Base-by-base conservation (phyloP, 352 stramenopile species). In the Phytophthora citrophthora region DNA sequence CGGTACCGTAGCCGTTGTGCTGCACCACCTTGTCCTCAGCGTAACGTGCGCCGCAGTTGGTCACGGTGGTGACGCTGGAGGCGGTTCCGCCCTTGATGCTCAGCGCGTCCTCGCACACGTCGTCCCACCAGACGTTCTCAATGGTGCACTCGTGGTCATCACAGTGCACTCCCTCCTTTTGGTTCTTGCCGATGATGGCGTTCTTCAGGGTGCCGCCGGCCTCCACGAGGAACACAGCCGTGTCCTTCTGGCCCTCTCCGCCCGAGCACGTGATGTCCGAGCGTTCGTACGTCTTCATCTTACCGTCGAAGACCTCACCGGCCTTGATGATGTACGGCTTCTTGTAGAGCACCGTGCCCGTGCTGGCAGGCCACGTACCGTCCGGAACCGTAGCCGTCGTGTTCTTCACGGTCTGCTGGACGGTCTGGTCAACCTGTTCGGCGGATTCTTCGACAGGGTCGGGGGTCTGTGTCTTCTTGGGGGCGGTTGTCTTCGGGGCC, bases 11-110 rank as follows among this genome's bases (percentile, higher is more conserved):
- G 34, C 34, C 34, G 34, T 41, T 57, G 51, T 58, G 51, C 51
- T 59, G 52, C 39, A 75, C 53, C 50, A 65, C 54, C 62, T 84
- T 84, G 72, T 83, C 74, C 29, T 71, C 61, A 26, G 70, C 74
- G 36, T 69, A 61, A 16, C 67, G 63, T 0, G 73, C 69, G 41
- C 74, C 70, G 34, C 74, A 69, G 43, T 71, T 74, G 12, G 65
- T 61, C 23, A 75, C 58, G 38, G 50, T 63, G 16, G 62, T 60
- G 2, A 75, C 50, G 43, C 58, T 73, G 36, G 47, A 51, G 9
- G 59, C 32, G 6, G 41, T 54, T 10, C 43, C 43, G 43, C 43
- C 43, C 43, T 49, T 49, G 43, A 49, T 49, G 23, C 43, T 49
- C 43, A 49, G 43, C 43, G 43, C 34, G 34, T 20, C 34, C 34